Evolutionary conservation across 768 basidiomycete genomes (phyloP).

Genomic region (Tylopilus plumbeoviolaceoides): DNA sequence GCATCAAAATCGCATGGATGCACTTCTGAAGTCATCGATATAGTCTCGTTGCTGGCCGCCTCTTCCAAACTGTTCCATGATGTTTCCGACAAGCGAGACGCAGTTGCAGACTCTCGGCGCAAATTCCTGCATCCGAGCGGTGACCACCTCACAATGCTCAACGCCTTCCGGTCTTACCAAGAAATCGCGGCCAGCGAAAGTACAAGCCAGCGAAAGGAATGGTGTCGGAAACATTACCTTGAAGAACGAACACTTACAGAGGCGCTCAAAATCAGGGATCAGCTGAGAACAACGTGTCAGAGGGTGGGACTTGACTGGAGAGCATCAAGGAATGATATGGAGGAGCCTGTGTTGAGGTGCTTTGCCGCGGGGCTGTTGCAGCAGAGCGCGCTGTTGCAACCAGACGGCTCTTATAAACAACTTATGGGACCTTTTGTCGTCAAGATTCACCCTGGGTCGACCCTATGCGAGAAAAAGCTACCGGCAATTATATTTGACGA

Average conservation of each 20-base stretch:
- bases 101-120: conserved; percentile 59
- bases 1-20: conserved; percentile 73
- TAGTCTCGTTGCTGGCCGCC: conserved; percentile 78
- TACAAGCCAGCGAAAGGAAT: conserved; percentile 53
- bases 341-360: conserved; percentile 66
- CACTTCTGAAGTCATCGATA: conserved; percentile 74
- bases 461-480: conserved; percentile 74
- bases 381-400: conserved; percentile 79
- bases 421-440: conserved; percentile 72
- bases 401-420: conserved; percentile 86
- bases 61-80: conserved; percentile 83
- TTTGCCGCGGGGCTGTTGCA: conserved; percentile 74
- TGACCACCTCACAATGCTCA: conserved; percentile 88
- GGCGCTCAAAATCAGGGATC: conserved; percentile 74
- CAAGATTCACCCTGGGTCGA: conserved; percentile 90
- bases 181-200: conserved; percentile 52
- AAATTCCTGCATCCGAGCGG: conserved; percentile 84
- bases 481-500: conserved; percentile 92
- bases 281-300: conserved; percentile 65
- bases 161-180: conserved; percentile 77
- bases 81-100: conserved; percentile 67
- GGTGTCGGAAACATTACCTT: conserved; percentile 83
- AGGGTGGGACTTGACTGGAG: conserved; percentile 58
- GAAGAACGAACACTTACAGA: conserved; percentile 79
- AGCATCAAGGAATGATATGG: conserved; percentile 55